These are phyloP conservation scores for Cinnamomum chago DNA, from an alignment of 164 flowering plant genomes.

Conservation along the genomic window DNA sequence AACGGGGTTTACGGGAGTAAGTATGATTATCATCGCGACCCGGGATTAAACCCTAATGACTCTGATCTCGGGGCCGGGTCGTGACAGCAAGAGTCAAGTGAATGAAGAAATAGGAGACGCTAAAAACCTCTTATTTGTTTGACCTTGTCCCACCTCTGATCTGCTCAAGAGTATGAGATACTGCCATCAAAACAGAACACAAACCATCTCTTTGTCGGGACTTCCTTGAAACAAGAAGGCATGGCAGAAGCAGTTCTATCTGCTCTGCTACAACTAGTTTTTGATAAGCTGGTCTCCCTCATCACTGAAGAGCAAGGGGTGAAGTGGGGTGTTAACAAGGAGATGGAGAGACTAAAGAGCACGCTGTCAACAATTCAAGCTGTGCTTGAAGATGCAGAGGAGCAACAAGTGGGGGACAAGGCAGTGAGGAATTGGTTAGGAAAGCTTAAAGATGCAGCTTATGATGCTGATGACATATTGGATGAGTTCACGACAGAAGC, in stretches of 20 bases:
- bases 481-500: constrained; percentile 4
- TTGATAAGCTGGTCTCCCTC: neutral
- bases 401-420: neutral
- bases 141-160: neutral
- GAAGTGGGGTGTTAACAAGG: neutral
- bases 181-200: neutral
- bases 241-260: constrained; percentile 1
- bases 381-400: constrained; percentile 9
- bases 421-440: neutral
- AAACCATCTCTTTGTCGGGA: neutral
- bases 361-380: constrained; percentile 3
- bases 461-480: constrained; percentile 9
- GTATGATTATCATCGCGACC: too few relatives aligned
- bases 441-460: constrained; percentile 6
- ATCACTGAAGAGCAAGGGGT: neutral
- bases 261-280: neutral
- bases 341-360: neutral
- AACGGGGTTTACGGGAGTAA: too few relatives aligned
- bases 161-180: neutral
- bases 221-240: neutral
- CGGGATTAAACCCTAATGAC: too few relatives aligned
- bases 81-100: too few relatives aligned
- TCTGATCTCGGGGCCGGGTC: too few relatives aligned
- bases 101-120: too few relatives aligned
- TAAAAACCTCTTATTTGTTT: too few relatives aligned